phyloP scores from a whole-genome alignment of 169 alveolate species.

The Hepatocystis sp. region DNA sequence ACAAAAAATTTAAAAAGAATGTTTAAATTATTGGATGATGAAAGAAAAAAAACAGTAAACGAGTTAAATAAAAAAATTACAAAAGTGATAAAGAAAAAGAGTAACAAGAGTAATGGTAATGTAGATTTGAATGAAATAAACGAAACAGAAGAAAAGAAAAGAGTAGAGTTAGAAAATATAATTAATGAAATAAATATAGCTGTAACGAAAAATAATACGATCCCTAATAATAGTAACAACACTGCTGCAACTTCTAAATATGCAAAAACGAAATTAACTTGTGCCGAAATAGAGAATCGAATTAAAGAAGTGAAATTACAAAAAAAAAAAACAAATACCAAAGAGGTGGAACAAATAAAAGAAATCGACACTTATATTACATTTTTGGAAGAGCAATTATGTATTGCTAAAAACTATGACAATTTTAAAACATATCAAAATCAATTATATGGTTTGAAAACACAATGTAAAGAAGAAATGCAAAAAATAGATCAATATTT shows the following conservation, averaged over 20 bases:
- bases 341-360: slow-evolving; percentile 57
- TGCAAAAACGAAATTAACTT: slow-evolving; percentile 30
- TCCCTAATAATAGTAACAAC: too few species aligned
- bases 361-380: slow-evolving; percentile 61
- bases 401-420: slow-evolving; percentile 57
- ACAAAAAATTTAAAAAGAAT: slow-evolving; percentile 45
- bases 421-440: slow-evolving; percentile 62
- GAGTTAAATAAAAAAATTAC: slow-evolving; percentile 60
- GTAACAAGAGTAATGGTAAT: slow-evolving; percentile 33
- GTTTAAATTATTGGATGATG: slow-evolving; percentile 51
- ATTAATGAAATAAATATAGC: slow-evolving; percentile 24
- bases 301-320: slow-evolving; percentile 54
- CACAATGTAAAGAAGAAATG: slow-evolving; percentile 44
- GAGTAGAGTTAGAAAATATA: slow-evolving; percentile 23
- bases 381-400: slow-evolving; percentile 67
- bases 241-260: slow-evolving; percentile 55
- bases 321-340: slow-evolving; percentile 53
- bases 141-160: slow-evolving; percentile 52
- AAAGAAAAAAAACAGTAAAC: slow-evolving; percentile 59
- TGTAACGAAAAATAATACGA: slow-evolving; percentile 15
- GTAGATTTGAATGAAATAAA: slow-evolving; percentile 54
- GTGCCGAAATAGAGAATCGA: slow-evolving; percentile 37
- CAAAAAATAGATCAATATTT: slow-evolving; percentile 36
- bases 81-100: slow-evolving; percentile 33
- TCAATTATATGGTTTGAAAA: slow-evolving; percentile 19